phyloP scores from a whole-genome alignment of 164 flowering plant genomes.

The Umbilicus rupestris region DNA sequence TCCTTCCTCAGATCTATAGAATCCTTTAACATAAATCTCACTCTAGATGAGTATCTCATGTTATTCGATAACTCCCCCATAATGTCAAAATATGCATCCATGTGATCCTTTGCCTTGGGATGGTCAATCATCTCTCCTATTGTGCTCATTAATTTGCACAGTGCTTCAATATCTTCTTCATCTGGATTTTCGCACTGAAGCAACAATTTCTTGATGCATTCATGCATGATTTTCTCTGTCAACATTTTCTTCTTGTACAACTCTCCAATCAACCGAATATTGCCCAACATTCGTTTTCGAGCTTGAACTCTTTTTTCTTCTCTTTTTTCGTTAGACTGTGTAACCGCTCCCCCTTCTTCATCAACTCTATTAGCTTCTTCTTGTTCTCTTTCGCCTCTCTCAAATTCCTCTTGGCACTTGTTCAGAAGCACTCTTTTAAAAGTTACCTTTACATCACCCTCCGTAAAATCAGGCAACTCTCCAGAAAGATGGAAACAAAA shows the following conservation, averaged over 20 bases:
- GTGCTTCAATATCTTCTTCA: constrained; percentile 86
- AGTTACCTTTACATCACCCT: constrained; percentile 59
- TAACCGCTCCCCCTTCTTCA: constrained; percentile 49
- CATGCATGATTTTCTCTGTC: constrained; percentile 89
- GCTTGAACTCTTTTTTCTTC: constrained; percentile 64
- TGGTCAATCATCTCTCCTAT: constrained; percentile 94
- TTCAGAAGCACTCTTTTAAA: constrained; percentile 69
- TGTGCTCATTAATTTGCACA: constrained; percentile 96
- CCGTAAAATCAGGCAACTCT: constrained; percentile 55
- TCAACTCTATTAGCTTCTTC: constrained; percentile 68
- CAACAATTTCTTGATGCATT: constrained; percentile 63
- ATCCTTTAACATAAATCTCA: constrained; percentile 91
- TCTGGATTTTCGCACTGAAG: constrained; percentile 58
- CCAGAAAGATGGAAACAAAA: constrained; percentile 47
- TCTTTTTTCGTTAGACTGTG: constrained; percentile 54
- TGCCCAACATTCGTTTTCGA: constrained; percentile 78
- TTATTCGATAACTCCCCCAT: constrained; percentile 61
- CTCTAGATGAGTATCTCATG: constrained; percentile 73
- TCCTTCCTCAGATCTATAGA: constrained; percentile 86
- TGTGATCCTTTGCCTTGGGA: constrained; percentile 66
- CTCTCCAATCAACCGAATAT: constrained; percentile 82
- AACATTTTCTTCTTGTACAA: constrained; percentile 80
- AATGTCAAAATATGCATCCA: constrained; percentile 77
- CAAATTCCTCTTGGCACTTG: constrained; percentile 92
- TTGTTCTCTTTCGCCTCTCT: constrained; percentile 74